Evolutionary conservation across 1,139 yeast species (phyloP).

Genomic region (Hansenula anomala): DNA sequence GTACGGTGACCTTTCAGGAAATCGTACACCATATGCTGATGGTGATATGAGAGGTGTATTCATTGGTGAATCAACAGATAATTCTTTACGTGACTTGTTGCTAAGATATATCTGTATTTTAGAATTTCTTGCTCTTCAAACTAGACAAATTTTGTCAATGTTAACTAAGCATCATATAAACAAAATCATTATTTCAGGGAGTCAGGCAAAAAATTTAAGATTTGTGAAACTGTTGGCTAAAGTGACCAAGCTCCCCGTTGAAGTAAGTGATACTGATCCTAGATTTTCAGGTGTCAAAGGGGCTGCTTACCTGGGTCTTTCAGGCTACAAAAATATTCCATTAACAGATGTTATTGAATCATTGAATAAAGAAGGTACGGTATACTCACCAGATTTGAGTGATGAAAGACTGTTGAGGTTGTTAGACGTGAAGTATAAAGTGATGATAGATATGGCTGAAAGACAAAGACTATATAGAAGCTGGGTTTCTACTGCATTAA

Average conservation of each 20-base stretch:
- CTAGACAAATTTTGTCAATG: slow-evolving; percentile 33
- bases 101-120: slow-evolving; percentile 39
- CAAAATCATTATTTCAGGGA: slow-evolving; percentile 41
- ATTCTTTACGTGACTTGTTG: slow-evolving; percentile 27
- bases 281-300: slow-evolving; percentile 35
- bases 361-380: slow-evolving; percentile 6
- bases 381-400: not conserved
- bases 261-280: slow-evolving; percentile 18
- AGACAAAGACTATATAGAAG: slow-evolving; percentile 28
- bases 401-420: slow-evolving; percentile 11
- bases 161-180: slow-evolving; percentile 23
- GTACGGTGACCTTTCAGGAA: slow-evolving; percentile 54
- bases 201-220: slow-evolving; percentile 44
- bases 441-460: slow-evolving; percentile 34
- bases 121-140: slow-evolving; percentile 49
- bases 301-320: slow-evolving; percentile 28
- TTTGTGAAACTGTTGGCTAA: slow-evolving; percentile 30
- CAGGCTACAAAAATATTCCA: slow-evolving; percentile 9
- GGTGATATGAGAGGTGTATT: slow-evolving; percentile 42
- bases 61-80: slow-evolving; percentile 39
- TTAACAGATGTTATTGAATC: slow-evolving; percentile 7
- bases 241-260: slow-evolving; percentile 24
- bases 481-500: slow-evolving; percentile 4
- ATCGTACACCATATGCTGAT: slow-evolving; percentile 50
- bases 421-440: slow-evolving; percentile 26